These are phyloP conservation scores for Sclerotinia trifoliorum DNA, from an alignment of 2,329 filamentous ascomycete species.

Conservation along the genomic window DNA sequence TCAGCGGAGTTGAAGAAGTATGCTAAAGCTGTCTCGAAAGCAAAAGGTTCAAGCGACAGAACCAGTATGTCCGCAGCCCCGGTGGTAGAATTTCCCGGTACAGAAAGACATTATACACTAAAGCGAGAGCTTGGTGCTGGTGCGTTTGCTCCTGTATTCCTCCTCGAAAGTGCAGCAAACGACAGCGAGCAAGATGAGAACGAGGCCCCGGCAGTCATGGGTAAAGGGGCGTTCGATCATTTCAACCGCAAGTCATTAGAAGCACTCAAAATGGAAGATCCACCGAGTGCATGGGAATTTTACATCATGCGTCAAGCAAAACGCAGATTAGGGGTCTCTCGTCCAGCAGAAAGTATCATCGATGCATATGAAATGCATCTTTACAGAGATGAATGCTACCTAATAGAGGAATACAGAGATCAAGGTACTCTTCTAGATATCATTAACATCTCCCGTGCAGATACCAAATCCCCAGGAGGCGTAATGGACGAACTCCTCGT, in stretches of 20 bases:
- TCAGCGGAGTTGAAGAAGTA: constrained; percentile 78
- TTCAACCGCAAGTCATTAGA: constrained; percentile 60
- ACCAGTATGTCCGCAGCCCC: constrained; percentile 60
- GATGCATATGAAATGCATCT: constrained; percentile 87
- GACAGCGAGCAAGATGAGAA: constrained; percentile 50
- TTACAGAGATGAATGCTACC: constrained; percentile 84
- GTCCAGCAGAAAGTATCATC: constrained; percentile 75
- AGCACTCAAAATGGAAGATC: constrained; percentile 92
- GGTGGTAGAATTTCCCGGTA: constrained; percentile 65
- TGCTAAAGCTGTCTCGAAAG: constrained; percentile 57
- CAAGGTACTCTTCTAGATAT: constrained; percentile 95
- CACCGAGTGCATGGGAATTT: constrained; percentile 91
- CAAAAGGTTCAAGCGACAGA: constrained; percentile 50
- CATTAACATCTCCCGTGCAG: constrained; percentile 78
- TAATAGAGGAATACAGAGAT: constrained; percentile 82
- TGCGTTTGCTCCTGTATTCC: constrained; percentile 92
- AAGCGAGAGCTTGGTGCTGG: constrained; percentile 87
- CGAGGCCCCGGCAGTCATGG: constrained; percentile 51
- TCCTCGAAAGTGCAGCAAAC: constrained; percentile 71
- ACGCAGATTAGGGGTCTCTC: constrained; percentile 69
- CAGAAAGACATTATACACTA: constrained; percentile 68
- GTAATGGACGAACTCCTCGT: constrained; percentile 87
- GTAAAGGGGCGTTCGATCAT: constrained; percentile 59
- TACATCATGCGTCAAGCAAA: constrained; percentile 88
- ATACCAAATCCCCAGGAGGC: constrained; percentile 55